phyloP scores from a whole-genome alignment of 1,284 basidiomycete species.

The Tausonia pullulans region DNA sequence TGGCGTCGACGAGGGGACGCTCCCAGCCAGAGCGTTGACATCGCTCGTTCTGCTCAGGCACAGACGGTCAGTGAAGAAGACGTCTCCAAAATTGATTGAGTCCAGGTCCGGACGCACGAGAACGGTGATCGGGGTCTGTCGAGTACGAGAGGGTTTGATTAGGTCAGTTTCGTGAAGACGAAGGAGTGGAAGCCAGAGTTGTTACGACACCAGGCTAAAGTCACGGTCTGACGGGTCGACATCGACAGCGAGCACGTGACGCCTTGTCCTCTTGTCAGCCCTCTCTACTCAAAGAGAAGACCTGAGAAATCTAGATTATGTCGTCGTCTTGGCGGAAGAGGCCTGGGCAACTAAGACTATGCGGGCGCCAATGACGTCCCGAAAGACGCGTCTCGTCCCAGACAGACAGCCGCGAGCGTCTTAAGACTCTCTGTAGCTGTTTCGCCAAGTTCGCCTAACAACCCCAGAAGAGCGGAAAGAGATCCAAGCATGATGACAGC shows the following conservation, averaged over 20 bases:
- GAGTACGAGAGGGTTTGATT: not conserved
- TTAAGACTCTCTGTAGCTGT: not conserved
- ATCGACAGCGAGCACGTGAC: no score
- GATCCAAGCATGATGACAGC: not conserved
- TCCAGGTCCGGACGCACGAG: no score
- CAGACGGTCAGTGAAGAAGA: no score
- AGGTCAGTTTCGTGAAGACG: not conserved
- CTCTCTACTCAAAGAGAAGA: no score
- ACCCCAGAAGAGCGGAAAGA: not conserved
- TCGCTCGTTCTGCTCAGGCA: slow-evolving; percentile 51
- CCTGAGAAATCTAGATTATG: no score
- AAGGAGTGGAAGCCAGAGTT: no score
- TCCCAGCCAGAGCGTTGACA: slow-evolving; percentile 82
- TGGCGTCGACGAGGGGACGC: slow-evolving; percentile 39
- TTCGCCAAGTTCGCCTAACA: not conserved
- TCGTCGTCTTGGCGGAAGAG: no score
- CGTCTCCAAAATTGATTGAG: no score
- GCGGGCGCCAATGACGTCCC: not conserved
- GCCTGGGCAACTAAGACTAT: no score
- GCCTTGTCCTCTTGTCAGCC: no score
- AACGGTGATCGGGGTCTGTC: no score
- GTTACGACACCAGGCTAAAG: no score
- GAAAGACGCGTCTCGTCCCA: not conserved
- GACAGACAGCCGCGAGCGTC: not conserved
- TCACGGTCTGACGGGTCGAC: not conserved